Base-by-base conservation (phyloP, 805 yeast species). In the Jamesozyma rosinii region DNA sequence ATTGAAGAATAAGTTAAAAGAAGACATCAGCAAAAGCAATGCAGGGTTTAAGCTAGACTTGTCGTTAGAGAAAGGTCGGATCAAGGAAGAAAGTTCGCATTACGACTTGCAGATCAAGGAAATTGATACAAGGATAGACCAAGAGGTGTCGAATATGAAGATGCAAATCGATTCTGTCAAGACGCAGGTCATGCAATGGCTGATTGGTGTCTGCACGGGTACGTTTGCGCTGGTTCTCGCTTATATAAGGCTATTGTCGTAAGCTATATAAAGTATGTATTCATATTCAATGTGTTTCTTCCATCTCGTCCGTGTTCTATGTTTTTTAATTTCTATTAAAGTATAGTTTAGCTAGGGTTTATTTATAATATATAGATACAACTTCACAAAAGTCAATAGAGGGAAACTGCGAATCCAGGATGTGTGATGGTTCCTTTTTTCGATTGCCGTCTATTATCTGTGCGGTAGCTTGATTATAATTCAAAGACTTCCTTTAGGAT, bases 151-250 rank as follows among this genome's bases (percentile, higher is more conserved):
- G 33, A 90, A 92, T 59, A 85, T 92, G 77, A 89, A 85, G 64
- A 85, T 89, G 72, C 96, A 90, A 65, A 88, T 92, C 51, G 95
- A 92, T 57, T 79, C 86, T 36, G 95, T 90, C 27, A 92, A 92
- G 67, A 86, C 95, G 1, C 97, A 92, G 62, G 97, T 92, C 40
- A 77, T 88, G 81, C 98, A 92, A 66, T 92, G 98, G 98, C 74
- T 92, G 49, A 87, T 92, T 54, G 97, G 97, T 71, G 97, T 92
- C 17, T 85, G 95, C 59, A 89, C 97, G 1, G 98, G 97, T 83
- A 85, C 97, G 1, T 86, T 90, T 66, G 97, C 97, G 13, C 72
- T 92, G 45, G 83, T 92, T 41, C 67, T 90, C 54, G 97, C 97
- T 1, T 92, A 92, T 61, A 85, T 89, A 40, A 74, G 98, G 54